Conservation (phyloP, 768 basidiomycete genomes). For the Trametopsis cervina region DNA sequence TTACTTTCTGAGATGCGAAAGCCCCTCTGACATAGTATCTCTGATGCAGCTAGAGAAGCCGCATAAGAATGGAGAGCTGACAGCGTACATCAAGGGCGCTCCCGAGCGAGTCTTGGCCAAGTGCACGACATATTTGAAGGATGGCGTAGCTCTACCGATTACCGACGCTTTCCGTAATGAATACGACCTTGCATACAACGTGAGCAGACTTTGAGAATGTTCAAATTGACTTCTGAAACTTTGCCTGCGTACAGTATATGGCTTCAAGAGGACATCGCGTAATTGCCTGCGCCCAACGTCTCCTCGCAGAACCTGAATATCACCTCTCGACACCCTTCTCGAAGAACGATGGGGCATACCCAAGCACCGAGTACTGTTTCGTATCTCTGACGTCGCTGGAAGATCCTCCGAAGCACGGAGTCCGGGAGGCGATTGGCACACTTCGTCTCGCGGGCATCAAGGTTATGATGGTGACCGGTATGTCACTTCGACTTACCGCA, state of each 20-base stretch:
- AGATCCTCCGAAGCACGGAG: slow-evolving; percentile 66
- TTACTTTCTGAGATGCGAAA: neutral
- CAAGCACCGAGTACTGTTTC: slow-evolving; percentile 51
- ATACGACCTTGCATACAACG: slow-evolving; percentile 60
- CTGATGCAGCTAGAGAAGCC: slow-evolving; percentile 43
- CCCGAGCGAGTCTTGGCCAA: slow-evolving; percentile 63
- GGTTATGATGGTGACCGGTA: slow-evolving; percentile 72
- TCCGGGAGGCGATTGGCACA: slow-evolving; percentile 65
- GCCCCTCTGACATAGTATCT: neutral
- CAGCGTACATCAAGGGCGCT: slow-evolving; percentile 60
- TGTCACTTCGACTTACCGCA: slow-evolving; percentile 8
- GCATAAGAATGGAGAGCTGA: slow-evolving; percentile 41
- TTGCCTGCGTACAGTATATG: slow-evolving; percentile 47
- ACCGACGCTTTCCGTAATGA: slow-evolving; percentile 44
- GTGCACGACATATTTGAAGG: slow-evolving; percentile 52
- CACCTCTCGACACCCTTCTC: slow-evolving; percentile 43
- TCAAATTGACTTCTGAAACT: neutral
- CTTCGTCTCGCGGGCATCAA: slow-evolving; percentile 67
- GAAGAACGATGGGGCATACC: slow-evolving; percentile 47
- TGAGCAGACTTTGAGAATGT: slow-evolving; percentile 21
- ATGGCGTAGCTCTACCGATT: slow-evolving; percentile 41
- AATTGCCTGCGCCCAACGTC: slow-evolving; percentile 61
- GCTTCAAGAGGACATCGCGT: slow-evolving; percentile 71
- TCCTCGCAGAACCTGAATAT: slow-evolving; percentile 45
- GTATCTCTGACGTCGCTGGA: slow-evolving; percentile 61